Conservation (phyloP, 441 rosid genomes). For the Aquilaria agallochum region DNA sequence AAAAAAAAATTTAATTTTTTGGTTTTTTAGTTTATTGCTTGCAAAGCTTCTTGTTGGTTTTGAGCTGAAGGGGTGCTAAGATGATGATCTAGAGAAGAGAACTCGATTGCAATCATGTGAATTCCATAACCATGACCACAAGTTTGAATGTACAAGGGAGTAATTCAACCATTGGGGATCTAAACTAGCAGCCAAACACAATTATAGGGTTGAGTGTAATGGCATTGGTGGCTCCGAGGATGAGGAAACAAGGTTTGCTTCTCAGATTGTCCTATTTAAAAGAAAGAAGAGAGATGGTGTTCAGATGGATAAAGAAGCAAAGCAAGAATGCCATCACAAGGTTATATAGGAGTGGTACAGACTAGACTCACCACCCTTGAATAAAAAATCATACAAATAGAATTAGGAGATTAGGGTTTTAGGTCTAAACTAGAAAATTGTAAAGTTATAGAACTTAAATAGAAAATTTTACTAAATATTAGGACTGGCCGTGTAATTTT, state of each 20-base stretch:
- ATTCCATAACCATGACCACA: slow-evolving; percentile 96
- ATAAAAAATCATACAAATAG: background rate
- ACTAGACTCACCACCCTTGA: background rate
- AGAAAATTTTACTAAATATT: too few relatives aligned
- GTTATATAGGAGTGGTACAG: slow-evolving; percentile 75
- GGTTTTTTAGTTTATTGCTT: too few relatives aligned
- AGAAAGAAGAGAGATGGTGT: slow-evolving; percentile 24
- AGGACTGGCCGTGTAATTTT: too few relatives aligned
- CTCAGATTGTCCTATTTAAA: slow-evolving; percentile 84
- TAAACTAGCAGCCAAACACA: slow-evolving; percentile 49
- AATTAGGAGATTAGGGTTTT: too few relatives aligned
- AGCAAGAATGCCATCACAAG: slow-evolving; percentile 25
- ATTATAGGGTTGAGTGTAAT: slow-evolving; percentile 70
- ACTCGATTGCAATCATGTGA: slow-evolving; percentile 40
- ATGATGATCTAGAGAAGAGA: slow-evolving; percentile 62
- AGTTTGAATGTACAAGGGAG: slow-evolving; percentile 95
- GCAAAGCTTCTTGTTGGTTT: too few relatives aligned
- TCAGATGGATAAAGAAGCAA: slow-evolving; percentile 10
- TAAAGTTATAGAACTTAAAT: too few relatives aligned
- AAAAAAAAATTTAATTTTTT: too few relatives aligned
- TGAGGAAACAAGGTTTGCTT: slow-evolving; percentile 83
- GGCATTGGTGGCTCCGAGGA: slow-evolving; percentile 86
- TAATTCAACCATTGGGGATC: slow-evolving; percentile 82
- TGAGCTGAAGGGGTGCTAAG: slow-evolving; percentile 11
- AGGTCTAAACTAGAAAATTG: too few relatives aligned